These are phyloP conservation scores for Cladorrhinum sp. DNA, from an alignment of 2,329 filamentous ascomycete species.

Conservation along the genomic window DNA sequence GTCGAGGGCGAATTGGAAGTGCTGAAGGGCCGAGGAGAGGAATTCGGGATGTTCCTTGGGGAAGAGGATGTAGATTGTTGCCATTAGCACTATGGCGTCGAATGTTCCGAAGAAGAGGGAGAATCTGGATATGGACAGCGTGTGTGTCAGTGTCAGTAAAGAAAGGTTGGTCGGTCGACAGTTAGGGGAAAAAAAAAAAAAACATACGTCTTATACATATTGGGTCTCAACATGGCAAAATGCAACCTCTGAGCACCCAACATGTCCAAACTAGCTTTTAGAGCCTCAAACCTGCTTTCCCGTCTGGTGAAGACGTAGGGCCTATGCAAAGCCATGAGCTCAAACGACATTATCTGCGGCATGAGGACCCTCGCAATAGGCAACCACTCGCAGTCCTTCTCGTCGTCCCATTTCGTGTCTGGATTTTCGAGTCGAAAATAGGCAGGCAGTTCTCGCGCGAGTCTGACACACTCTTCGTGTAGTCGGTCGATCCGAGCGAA, in stretches of 20 bases:
- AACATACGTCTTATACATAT: constrained; percentile 48
- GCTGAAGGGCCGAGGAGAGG: constrained; percentile 47
- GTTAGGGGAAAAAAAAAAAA: background rate
- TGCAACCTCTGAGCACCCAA: constrained; percentile 52
- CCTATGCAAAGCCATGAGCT: constrained; percentile 58
- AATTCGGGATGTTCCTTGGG: constrained; percentile 52
- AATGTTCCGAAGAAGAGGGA: constrained; percentile 62
- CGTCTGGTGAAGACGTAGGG: constrained; percentile 59
- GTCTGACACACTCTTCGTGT: constrained; percentile 48
- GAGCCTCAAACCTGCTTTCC: constrained; percentile 52
- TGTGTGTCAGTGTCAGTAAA: background rate
- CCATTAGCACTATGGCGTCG: constrained; percentile 59
- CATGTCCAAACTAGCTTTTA: constrained; percentile 54
- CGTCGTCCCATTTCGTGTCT: constrained; percentile 54
- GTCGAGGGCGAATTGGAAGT: constrained; percentile 58
- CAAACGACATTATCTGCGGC: constrained; percentile 50
- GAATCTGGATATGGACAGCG: constrained; percentile 36
- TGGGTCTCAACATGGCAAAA: constrained; percentile 46
- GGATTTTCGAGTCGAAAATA: constrained; percentile 54
- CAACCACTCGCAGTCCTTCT: constrained; percentile 54
- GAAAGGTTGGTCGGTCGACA: too few species aligned
- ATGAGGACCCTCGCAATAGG: constrained; percentile 43
- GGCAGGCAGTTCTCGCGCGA: constrained; percentile 49
- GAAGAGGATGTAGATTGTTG: constrained; percentile 60
- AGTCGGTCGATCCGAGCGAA: constrained; percentile 52